Base-by-base conservation (phyloP, 805 yeast genomes). In the Alloascoidea hylecoeti region DNA sequence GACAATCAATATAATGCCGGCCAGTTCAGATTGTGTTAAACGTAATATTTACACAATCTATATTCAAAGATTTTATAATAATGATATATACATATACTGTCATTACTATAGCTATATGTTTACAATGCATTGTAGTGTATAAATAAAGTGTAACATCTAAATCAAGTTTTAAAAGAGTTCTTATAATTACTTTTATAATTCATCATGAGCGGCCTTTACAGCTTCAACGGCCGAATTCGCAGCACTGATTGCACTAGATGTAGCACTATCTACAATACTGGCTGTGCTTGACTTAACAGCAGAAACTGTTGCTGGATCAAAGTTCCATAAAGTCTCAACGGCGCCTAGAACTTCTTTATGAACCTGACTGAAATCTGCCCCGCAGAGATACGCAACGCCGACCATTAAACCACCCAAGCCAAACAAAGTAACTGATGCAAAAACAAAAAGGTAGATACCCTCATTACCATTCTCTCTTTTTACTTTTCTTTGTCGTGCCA, bases 231-330 rank as follows among this genome's bases (percentile, higher is more conserved):
- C n/a, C n/a, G n/a, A n/a, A n/a, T n/a, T n/a, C n/a, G 30, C 30
- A 23, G 30, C n/a, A n/a, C 30, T 23, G n/a, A 23, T n/a, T 23
- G 30, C 30, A 23, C 30, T 23, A n/a, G 30, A 23, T 9, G n/a
- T n/a, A 9, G 30, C 30, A 23, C 30, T 23, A 23, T n/a, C n/a
- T n/a, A n/a, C n/a, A n/a, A 23, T 9, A 23, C 30, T n/a, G 30
- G n/a, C n/a, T 9, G n/a, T 23, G 30, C 30, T 23, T 9, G n/a
- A 9, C n/a, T n/a, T 23, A 9, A n/a, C 30, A 9, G 30, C 30
- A 9, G n/a, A 23, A n/a, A n/a, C 30, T 9, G 30, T n/a, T 23
- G 9, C 13, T 9, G 30, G 30, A n/a, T 23, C 30, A 23, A 23
- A 23, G n/a, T 23, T 23, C 30, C 30, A 23, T 9, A 23, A n/a